Percentiles rank a stretch among this genome's conserved stretches.
phyloP scores from a whole-genome alignment of 345 rosid species.

The Arabis hirsuta region DNA sequence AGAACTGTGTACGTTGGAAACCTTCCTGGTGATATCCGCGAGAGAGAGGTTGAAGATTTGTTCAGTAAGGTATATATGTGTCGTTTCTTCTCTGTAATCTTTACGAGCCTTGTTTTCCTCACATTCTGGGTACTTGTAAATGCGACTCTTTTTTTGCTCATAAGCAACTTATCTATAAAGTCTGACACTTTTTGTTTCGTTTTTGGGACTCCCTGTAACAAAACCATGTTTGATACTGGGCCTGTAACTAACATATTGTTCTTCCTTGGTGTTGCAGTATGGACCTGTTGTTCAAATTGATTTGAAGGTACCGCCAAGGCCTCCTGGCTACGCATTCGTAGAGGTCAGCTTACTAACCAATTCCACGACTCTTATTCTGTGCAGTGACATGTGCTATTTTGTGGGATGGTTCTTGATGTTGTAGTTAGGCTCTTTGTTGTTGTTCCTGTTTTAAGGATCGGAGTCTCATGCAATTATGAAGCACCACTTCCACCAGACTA shows the following conservation, averaged over 20 bases:
- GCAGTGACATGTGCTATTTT: neutral
- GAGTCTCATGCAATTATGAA: neutral
- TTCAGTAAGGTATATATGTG: constrained; percentile 67
- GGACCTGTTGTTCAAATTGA: constrained; percentile 87
- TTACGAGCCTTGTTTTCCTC: neutral
- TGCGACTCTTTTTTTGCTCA: neutral
- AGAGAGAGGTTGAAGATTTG: constrained; percentile 90
- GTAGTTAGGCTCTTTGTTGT: neutral
- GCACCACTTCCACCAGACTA: neutral
- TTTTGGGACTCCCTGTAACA: too few species aligned
- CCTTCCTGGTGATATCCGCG: constrained; percentile 92
- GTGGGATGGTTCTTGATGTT: neutral
- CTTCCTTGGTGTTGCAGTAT: constrained; percentile 56
- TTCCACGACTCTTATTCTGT: neutral
- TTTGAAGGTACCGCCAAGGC: constrained; percentile 93
- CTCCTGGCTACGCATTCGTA: constrained; percentile 96
- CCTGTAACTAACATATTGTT: neutral
- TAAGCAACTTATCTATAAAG: too few species aligned
- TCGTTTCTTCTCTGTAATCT: neutral
- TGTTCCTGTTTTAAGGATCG: neutral
- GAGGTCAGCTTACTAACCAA: constrained; percentile 57
- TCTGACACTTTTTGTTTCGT: too few species aligned
- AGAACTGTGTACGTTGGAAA: constrained; percentile 90
- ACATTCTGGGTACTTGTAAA: neutral
- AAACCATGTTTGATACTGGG: too few species aligned